Percentiles rank a stretch among this genome's conserved stretches.
These are phyloP conservation scores for Zymoseptoria passerinii DNA, from an alignment of 2,329 filamentous ascomycete genomes.

Conservation along the genomic window DNA sequence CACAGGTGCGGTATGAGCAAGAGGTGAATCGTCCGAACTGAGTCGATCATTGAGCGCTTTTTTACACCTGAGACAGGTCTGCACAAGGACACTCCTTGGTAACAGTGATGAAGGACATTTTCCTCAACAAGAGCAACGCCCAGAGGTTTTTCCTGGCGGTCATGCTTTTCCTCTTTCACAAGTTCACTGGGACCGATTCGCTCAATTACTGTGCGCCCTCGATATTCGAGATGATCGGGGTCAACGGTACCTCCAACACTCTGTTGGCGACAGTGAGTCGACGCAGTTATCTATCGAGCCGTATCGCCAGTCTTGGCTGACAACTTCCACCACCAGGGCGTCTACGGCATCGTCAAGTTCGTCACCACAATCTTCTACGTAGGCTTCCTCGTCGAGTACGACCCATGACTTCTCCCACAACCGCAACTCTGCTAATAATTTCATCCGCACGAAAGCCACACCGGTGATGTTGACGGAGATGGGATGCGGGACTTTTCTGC, in stretches of 20 bases:
- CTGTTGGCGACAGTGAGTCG: slow-evolving; percentile 59
- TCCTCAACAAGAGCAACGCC: slow-evolving; percentile 58
- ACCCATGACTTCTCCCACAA: slow-evolving; percentile 43
- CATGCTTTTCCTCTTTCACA: slow-evolving; percentile 61
- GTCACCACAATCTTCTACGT: slow-evolving; percentile 59
- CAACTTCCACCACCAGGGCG: slow-evolving; percentile 20
- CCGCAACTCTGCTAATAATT: slow-evolving; percentile 42
- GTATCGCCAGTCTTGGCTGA: neutral
- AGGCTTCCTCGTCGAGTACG: slow-evolving; percentile 64
- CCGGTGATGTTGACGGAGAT: slow-evolving; percentile 37
- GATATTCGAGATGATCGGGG: slow-evolving; percentile 64
- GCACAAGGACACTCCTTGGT: neutral
- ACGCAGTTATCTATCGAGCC: no score
- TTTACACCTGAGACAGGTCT: neutral
- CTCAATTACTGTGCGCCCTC: slow-evolving; percentile 72
- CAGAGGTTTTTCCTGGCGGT: slow-evolving; percentile 64
- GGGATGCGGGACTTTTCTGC: slow-evolving; percentile 14
- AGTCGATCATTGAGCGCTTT: no score
- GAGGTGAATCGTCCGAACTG: slow-evolving; percentile 41
- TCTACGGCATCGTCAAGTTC: slow-evolving; percentile 71
- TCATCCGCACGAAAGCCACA: slow-evolving; percentile 62
- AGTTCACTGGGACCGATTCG: slow-evolving; percentile 56
- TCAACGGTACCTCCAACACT: slow-evolving; percentile 58
- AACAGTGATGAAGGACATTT: slow-evolving; percentile 49
- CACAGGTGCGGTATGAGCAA: slow-evolving; percentile 59